Evolutionary conservation across 306 rosid genomes (phyloP).

Genomic region (Crataegus laevigata): DNA sequence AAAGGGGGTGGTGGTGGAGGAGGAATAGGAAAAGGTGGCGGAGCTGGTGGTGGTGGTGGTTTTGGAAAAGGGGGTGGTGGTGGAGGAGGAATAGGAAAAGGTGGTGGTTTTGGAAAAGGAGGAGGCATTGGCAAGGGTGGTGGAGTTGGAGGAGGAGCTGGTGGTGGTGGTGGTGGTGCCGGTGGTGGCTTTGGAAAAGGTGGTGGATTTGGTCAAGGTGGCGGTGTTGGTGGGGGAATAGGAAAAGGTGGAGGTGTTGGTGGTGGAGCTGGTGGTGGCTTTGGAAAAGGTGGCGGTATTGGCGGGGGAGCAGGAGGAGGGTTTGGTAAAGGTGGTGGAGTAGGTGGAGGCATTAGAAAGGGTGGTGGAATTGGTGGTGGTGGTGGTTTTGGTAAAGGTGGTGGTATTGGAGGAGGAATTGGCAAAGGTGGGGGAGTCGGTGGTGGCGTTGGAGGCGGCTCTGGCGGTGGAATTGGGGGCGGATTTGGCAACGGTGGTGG

Average conservation of each 20-base stretch:
- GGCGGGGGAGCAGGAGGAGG: not conserved
- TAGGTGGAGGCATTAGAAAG: not conserved
- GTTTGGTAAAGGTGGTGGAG: constrained; percentile 20
- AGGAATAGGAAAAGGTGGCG: not conserved
- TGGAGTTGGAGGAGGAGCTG: not conserved
- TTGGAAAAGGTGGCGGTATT: not conserved
- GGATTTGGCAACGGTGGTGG: constrained; percentile 19
- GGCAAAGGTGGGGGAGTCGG: constrained; percentile 13
- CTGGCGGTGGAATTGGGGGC: constrained; percentile 7
- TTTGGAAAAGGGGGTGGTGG: constrained; percentile 2
- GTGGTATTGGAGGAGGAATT: not conserved
- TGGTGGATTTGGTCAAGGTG: not conserved
- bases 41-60: not conserved
- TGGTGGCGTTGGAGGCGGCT: constrained; percentile 14
- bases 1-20: constrained; percentile 24
- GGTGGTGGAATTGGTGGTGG: constrained; percentile 18
- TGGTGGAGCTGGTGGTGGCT: constrained; percentile 7
- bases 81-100: not conserved
- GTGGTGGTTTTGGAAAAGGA: constrained; percentile 2
- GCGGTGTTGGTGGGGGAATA: constrained; percentile 21
- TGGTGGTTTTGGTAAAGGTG: not conserved
- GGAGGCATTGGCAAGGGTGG: too few relatives aligned
- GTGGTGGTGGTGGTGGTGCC: constrained; percentile 20
- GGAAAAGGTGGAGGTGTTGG: constrained; percentile 31
- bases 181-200: constrained; percentile 24